A percentile compares a stretch with the other conserved stretches of the same genome.
These are phyloP conservation scores for Boletus patriciae DNA, from an alignment of 768 basidiomycete genomes.

Conservation along the genomic window DNA sequence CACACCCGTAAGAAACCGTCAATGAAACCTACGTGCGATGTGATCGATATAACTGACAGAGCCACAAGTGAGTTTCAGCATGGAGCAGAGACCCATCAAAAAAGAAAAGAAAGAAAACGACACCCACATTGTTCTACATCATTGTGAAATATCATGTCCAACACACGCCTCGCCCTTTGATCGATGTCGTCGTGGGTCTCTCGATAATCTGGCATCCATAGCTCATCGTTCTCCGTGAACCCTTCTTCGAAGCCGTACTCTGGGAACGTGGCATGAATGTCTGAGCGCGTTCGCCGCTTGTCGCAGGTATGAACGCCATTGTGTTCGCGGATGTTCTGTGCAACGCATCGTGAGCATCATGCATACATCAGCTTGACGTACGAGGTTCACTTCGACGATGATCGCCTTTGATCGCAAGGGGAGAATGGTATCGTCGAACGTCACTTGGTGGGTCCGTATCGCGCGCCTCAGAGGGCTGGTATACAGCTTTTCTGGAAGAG, in stretches of 20 bases:
- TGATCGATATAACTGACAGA: constrained; percentile 59
- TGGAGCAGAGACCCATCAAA: neutral
- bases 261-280: constrained; percentile 43
- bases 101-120: constrained; percentile 1
- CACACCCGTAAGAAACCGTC: constrained; percentile 51
- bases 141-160: constrained; percentile 54
- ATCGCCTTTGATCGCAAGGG: constrained; percentile 32
- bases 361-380: neutral
- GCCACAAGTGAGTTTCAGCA: neutral
- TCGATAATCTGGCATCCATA: constrained; percentile 46
- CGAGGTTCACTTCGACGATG: constrained; percentile 53
- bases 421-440: constrained; percentile 44
- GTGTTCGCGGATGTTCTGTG: constrained; percentile 65
- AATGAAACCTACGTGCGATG: constrained; percentile 64
- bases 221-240: constrained; percentile 59
- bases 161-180: constrained; percentile 47
- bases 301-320: constrained; percentile 73
- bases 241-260: constrained; percentile 52
- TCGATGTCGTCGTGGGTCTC: constrained; percentile 34
- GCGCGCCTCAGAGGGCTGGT: constrained; percentile 60
- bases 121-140: constrained; percentile 47
- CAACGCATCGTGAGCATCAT: neutral
- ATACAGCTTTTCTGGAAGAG: constrained; percentile 22
- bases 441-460: constrained; percentile 52
- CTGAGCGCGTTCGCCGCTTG: constrained; percentile 50